Evolutionary conservation across 345 rosid genomes (phyloP).

Genomic region (Lenwebbia sp.): DNA sequence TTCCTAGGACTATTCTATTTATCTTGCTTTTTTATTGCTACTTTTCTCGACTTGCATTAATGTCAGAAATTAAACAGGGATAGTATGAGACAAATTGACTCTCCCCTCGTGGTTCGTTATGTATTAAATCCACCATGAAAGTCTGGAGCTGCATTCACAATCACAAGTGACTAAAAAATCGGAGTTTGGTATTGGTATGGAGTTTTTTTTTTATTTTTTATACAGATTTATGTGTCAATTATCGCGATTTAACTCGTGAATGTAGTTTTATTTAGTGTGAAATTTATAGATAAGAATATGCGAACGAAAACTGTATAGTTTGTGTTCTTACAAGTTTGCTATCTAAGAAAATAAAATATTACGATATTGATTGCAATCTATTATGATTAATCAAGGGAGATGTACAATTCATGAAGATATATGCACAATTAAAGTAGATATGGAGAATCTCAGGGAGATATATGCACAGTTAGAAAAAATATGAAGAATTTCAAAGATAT

Average conservation of each 20-base stretch:
- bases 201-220: not conserved
- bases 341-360: accelerated
- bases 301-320: not conserved
- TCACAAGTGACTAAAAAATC: not conserved
- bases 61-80: not conserved
- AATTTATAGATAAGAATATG: not conserved
- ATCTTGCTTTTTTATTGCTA: not conserved
- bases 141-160: not conserved
- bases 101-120: not conserved
- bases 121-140: not conserved
- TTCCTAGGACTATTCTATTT: not conserved
- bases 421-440: no score
- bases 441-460: no score
- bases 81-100: not conserved
- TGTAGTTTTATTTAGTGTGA: not conserved
- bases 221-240: no score
- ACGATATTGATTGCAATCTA: not conserved
- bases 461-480: not conserved
- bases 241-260: not conserved
- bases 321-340: not conserved
- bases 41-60: not conserved
- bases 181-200: not conserved
- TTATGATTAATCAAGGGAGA: not conserved
- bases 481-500: not conserved
- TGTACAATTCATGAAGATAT: not conserved